These are phyloP conservation scores for Stemphylium beticola DNA, from an alignment of 2,329 filamentous ascomycete species.

Conservation along the genomic window DNA sequence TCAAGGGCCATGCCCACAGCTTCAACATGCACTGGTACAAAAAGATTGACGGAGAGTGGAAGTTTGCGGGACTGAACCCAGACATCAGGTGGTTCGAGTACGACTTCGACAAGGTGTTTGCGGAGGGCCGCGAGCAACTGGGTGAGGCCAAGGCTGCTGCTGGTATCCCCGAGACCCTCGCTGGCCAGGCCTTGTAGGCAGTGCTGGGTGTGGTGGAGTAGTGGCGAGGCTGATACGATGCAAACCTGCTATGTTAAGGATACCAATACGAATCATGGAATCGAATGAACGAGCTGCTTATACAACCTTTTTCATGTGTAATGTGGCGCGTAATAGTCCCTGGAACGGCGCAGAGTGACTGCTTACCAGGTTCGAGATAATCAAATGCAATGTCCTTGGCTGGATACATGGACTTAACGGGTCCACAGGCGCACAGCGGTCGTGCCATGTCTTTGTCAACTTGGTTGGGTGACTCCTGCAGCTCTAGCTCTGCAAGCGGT, in stretches of 20 bases:
- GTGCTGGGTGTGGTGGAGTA: background rate
- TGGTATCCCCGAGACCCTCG: slow-evolving; percentile 40
- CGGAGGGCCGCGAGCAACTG: slow-evolving; percentile 54
- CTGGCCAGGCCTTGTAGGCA: slow-evolving; percentile 3
- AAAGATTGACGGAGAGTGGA: slow-evolving; percentile 64
- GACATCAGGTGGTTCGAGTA: slow-evolving; percentile 63
- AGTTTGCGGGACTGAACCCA: slow-evolving; percentile 62
- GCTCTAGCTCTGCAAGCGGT: slow-evolving; percentile 7
- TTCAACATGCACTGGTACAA: slow-evolving; percentile 62
- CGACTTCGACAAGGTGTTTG: slow-evolving; percentile 63
- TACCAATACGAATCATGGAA: too few relatives aligned
- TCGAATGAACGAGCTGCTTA: too few relatives aligned
- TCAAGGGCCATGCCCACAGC: slow-evolving; percentile 64
- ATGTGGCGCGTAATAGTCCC: too few relatives aligned
- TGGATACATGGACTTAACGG: background rate
- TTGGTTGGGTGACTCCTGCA: slow-evolving; percentile 1
- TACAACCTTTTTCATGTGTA: too few relatives aligned
- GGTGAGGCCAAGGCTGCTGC: slow-evolving; percentile 52
- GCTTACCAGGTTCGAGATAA: too few relatives aligned
- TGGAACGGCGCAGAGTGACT: too few relatives aligned
- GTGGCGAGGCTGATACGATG: background rate
- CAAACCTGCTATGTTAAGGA: too few relatives aligned
- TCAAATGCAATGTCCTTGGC: too few relatives aligned
- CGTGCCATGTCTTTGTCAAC: background rate
- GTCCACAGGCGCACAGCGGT: slow-evolving; percentile 1